Percentiles rank a stretch among this genome's conserved stretches.
Evolutionary conservation across 495 filamentous ascomycete species (phyloP).

Genomic region (Rusavskia elegans): DNA sequence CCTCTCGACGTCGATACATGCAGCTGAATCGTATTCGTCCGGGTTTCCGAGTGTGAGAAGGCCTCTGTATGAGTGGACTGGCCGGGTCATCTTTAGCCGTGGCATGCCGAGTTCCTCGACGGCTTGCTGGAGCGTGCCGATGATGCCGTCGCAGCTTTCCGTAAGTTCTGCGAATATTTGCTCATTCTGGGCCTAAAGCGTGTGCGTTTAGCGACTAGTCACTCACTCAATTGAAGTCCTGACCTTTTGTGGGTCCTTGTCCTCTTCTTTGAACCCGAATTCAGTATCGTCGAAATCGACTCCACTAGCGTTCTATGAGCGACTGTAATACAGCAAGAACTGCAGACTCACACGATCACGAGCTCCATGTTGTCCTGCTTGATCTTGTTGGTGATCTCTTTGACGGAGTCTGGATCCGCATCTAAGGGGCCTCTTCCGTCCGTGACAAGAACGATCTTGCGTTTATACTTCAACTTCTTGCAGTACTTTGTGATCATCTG

Average conservation of each 20-base stretch:
- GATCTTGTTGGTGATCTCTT: conserved; percentile 52
- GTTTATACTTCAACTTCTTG: conserved; percentile 78
- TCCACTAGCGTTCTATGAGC: conserved; percentile 43
- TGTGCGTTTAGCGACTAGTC: conserved; percentile 3
- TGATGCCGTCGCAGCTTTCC: conserved; percentile 49
- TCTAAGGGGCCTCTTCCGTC: conserved; percentile 61
- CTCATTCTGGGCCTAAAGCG: conserved; percentile 48
- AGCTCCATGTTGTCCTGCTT: conserved; percentile 64
- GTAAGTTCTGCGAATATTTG: conserved; percentile 41
- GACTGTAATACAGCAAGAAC: background rate
- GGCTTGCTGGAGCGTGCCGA: conserved; percentile 74
- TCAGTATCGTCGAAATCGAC: conserved; percentile 90
- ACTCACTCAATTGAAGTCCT: background rate
- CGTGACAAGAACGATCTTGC: conserved; percentile 72
- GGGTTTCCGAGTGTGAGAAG: conserved; percentile 66
- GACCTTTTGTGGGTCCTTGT: conserved; percentile 58
- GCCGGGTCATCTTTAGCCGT: conserved; percentile 52
- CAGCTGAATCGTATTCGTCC: conserved; percentile 52
- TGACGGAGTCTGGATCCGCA: conserved; percentile 36
- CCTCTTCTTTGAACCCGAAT: conserved; percentile 85
- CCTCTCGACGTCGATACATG: conserved; percentile 76
- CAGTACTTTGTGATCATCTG: conserved; percentile 70
- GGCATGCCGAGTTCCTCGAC: conserved; percentile 63
- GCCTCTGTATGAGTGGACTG: conserved; percentile 66
- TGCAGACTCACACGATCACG: conserved; percentile 44